These are phyloP conservation scores for Blastocystis sp. DNA, from an alignment of 352 stramenopile genomes.

Conservation along the genomic window DNA sequence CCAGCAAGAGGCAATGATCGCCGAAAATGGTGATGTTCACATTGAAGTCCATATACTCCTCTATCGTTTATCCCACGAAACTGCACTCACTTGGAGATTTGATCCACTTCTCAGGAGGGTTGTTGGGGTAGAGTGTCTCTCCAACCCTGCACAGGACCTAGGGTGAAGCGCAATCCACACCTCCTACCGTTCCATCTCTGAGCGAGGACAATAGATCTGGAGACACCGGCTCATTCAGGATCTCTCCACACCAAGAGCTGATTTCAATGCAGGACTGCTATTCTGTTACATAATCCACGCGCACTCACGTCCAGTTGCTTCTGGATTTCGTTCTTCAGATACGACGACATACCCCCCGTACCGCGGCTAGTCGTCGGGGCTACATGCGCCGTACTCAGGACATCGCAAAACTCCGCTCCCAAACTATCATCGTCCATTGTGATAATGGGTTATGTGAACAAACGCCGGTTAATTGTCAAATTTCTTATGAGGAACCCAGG, in stretches of 20 bases:
- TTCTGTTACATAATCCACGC: background rate
- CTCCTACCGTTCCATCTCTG: conserved; percentile 36
- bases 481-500: conserved; percentile 67
- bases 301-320: conserved; percentile 34
- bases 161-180: background rate
- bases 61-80: background rate
- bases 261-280: conserved; percentile 62
- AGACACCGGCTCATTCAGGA: conserved; percentile 31
- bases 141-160: conserved; percentile 56
- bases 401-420: conserved; percentile 25
- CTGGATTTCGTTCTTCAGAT: conserved; percentile 34
- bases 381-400: background rate
- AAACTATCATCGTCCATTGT: conserved; percentile 11
- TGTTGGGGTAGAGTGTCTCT: conserved; percentile 10
- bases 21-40: conserved; percentile 34
- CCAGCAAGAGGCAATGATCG: conserved; percentile 42
- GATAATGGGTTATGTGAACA: background rate
- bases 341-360: background rate
- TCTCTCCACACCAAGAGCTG: conserved; percentile 50
- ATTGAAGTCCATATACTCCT: conserved; percentile 63
- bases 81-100: background rate
- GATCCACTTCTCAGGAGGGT: conserved; percentile 6
- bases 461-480: conserved; percentile 19
- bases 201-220: conserved; percentile 36
- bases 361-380: background rate